A percentile compares a stretch with the other conserved stretches of the same genome.
phyloP scores from a whole-genome alignment of 371 early-diverging fungal genomes.

The Apophysomyces trapeziformis region DNA sequence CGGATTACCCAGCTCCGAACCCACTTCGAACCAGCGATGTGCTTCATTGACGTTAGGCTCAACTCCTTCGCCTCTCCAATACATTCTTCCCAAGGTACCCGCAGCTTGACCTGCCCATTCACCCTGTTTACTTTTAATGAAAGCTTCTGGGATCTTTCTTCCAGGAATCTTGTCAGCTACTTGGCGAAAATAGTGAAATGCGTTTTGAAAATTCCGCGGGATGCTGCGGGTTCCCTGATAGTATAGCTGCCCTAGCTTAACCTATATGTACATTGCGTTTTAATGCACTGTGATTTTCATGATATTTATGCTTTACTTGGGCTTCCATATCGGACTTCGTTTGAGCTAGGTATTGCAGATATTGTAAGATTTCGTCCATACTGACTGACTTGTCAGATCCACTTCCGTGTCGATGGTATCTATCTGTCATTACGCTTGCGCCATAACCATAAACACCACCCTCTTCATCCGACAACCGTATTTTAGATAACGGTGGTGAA shows the following conservation, averaged over 20 bases:
- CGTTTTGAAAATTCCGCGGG: slow-evolving; percentile 66
- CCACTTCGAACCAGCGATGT: slow-evolving; percentile 75
- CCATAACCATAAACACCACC: slow-evolving; percentile 87
- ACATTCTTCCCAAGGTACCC: slow-evolving; percentile 85
- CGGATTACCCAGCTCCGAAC: slow-evolving; percentile 66
- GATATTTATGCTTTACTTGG: slow-evolving; percentile 45
- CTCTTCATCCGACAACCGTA: slow-evolving; percentile 75
- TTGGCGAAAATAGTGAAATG: slow-evolving; percentile 59
- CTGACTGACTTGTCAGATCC: slow-evolving; percentile 42
- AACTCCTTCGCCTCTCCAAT: slow-evolving; percentile 93
- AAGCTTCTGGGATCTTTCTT: slow-evolving; percentile 28
- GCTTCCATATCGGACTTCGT: slow-evolving; percentile 64
- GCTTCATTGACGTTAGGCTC: slow-evolving; percentile 62
- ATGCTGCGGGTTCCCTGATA: slow-evolving; percentile 78
- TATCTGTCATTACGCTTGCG: slow-evolving; percentile 55
- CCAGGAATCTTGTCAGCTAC: slow-evolving; percentile 43
- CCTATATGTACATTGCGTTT: slow-evolving; percentile 36
- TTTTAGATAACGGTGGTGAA: slow-evolving; percentile 66
- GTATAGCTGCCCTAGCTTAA: slow-evolving; percentile 76
- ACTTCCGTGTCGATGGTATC: slow-evolving; percentile 22
- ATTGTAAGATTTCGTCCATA: slow-evolving; percentile 82
- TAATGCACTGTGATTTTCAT: background rate
- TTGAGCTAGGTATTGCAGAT: slow-evolving; percentile 76
- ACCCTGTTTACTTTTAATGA: slow-evolving; percentile 28
- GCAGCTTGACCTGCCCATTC: slow-evolving; percentile 69